These are phyloP conservation scores for Syzygium malaccense DNA, from an alignment of 441 rosid genomes.

Conservation along the genomic window DNA sequence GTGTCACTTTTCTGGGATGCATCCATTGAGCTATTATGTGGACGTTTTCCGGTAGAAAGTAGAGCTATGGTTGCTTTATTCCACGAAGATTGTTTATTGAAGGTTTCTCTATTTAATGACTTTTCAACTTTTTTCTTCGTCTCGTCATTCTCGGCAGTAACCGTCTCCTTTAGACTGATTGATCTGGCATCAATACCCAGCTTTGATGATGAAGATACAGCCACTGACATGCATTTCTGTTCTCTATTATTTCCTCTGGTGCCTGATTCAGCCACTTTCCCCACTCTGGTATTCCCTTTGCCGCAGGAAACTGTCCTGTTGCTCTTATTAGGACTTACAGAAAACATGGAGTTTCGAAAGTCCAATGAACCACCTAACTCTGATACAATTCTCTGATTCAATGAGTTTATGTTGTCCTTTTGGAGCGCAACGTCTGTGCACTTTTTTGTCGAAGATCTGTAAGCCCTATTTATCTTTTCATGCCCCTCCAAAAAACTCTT, in stretches of 20 bases:
- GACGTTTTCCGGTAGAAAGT: constrained; percentile 22
- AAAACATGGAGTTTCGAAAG: constrained; percentile 12
- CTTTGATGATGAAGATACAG: constrained; percentile 20
- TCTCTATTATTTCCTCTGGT: constrained; percentile 11
- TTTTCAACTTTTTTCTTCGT: constrained; percentile 14
- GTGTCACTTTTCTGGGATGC: constrained; percentile 2
- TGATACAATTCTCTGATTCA: constrained; percentile 17
- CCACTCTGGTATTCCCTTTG: constrained; percentile 13
- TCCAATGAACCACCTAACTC: constrained; percentile 16
- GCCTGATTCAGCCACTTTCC: constrained; percentile 7
- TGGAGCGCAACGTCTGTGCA: constrained; percentile 5
- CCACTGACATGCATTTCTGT: constrained; percentile 4
- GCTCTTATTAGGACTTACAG: constrained; percentile 13
- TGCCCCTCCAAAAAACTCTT: constrained; percentile 31
- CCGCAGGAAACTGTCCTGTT: constrained; percentile 6
- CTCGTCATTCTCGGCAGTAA: constrained; percentile 1
- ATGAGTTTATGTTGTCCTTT: constrained; percentile 24
- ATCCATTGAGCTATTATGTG: constrained; percentile 5
- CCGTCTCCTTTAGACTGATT: constrained; percentile 13
- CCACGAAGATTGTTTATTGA: constrained; percentile 15
- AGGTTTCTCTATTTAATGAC: constrained; percentile 11
- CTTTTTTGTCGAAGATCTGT: constrained; percentile 18
- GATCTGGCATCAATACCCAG: constrained; percentile 6
- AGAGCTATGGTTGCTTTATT: constrained; percentile 31
- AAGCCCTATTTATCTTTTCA: constrained; percentile 17